Conservation (phyloP, 2,329 filamentous ascomycete genomes). For the Trichoderma guizhouense region DNA sequence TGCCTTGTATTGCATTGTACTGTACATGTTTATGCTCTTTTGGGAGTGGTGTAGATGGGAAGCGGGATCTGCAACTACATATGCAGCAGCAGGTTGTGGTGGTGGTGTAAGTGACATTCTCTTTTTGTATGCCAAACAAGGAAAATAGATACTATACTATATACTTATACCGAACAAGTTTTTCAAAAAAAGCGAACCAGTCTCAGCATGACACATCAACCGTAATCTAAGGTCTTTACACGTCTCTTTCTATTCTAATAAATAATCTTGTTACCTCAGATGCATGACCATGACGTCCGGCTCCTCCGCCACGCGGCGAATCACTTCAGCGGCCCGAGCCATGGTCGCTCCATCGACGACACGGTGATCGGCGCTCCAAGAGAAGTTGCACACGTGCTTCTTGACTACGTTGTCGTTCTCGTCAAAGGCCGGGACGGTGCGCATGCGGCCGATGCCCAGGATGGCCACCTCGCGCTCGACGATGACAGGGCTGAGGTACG, state of each 20-base stretch:
- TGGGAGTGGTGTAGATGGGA: background rate
- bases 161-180: background rate
- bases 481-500: slow-evolving; percentile 86
- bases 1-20: background rate
- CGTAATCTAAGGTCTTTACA: slow-evolving; percentile 1
- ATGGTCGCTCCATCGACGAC: slow-evolving; percentile 94
- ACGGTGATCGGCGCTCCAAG: slow-evolving; percentile 93
- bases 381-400: slow-evolving; percentile 83
- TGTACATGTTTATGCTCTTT: background rate
- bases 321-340: slow-evolving; percentile 81
- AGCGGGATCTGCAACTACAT: background rate
- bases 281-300: slow-evolving; percentile 85
- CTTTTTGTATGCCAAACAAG: background rate
- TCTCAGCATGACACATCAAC: slow-evolving; percentile 1
- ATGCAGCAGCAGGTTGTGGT: background rate
- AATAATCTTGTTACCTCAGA: slow-evolving; percentile 54
- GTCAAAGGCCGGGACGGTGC: slow-evolving; percentile 75
- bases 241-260: background rate
- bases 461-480: slow-evolving; percentile 90
- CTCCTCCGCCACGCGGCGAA: slow-evolving; percentile 74
- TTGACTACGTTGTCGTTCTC: slow-evolving; percentile 59
- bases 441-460: slow-evolving; percentile 79
- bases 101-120: background rate
- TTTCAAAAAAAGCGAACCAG: background rate
- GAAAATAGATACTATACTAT: background rate